These are phyloP conservation scores for Aspergillus candidus DNA, from an alignment of 2,329 filamentous ascomycete species.

Conservation along the genomic window DNA sequence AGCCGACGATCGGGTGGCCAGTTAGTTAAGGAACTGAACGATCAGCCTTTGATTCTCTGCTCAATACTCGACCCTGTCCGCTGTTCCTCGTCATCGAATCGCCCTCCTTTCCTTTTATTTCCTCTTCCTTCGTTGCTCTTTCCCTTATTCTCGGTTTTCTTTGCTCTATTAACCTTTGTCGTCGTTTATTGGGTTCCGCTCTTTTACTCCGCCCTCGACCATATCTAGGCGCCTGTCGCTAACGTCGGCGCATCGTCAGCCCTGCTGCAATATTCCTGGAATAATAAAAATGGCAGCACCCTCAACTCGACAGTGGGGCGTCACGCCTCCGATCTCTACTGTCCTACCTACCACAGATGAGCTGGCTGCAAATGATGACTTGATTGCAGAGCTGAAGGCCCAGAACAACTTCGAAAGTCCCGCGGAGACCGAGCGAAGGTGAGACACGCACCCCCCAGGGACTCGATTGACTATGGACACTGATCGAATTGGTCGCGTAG, in stretches of 20 bases:
- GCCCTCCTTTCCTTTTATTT: slow-evolving; percentile 7
- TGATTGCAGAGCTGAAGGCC: slow-evolving; percentile 76
- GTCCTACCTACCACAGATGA: slow-evolving; percentile 71
- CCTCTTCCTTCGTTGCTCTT: slow-evolving; percentile 3
- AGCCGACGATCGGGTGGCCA: slow-evolving; percentile 5
- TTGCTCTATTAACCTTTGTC: neutral
- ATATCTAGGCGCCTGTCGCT: slow-evolving; percentile 2
- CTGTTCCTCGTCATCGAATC: no score
- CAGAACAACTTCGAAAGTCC: slow-evolving; percentile 89
- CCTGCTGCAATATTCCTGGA: slow-evolving; percentile 1
- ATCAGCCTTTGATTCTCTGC: slow-evolving; percentile 3
- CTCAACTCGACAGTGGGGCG: slow-evolving; percentile 54
- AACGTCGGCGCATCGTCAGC: no score
- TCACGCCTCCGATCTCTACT: slow-evolving; percentile 78
- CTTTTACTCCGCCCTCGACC: slow-evolving; percentile 4
- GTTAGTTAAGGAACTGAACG: slow-evolving; percentile 1
- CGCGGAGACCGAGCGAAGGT: slow-evolving; percentile 79
- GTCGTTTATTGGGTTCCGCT: neutral
- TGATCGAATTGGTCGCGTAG: slow-evolving; percentile 38
- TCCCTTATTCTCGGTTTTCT: neutral
- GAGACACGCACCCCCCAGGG: slow-evolving; percentile 8
- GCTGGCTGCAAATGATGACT: slow-evolving; percentile 66
- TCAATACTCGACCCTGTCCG: no score
- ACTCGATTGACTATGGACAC: neutral
- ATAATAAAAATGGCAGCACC: slow-evolving; percentile 31